Base-by-base conservation (phyloP, 257 asterid species). In the Avicennia marina region DNA sequence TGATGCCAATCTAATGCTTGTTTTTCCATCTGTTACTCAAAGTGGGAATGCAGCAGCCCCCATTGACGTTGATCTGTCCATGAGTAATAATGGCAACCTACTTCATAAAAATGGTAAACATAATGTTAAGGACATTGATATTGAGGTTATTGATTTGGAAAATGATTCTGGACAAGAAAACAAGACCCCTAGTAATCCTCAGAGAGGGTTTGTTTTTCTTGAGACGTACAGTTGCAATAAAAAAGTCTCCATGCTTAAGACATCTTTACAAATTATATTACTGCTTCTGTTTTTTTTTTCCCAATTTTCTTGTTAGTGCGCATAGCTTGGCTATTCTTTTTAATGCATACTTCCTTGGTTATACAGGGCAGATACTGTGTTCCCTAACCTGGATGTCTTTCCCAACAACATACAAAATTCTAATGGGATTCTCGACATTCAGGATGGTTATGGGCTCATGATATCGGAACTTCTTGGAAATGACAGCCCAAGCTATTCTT, bases 121-220 rank as follows among this genome's bases (percentile, higher is more conserved):
- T 48, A 76, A 71, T 51, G 34, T 64, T 59, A 67, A 53, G 41
- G 75, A 78, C 27, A 81, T 71, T 68, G 84, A 74, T 56, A 81
- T 91, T 46, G 98, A 85, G 81, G 81, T 93, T 79, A 93, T 93
- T 58, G 98, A 93, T 80, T 74, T 89, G 81, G 98, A 93, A 45
- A 79, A 72, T 67, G 95, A 93, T 76, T 80, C 89, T 58, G 65
- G 65, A 7, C 85, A 62, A 56, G 95, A 83, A 36, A 82, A 81
- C 73, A 68, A 65, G 63, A 69, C 74, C 52, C 70, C 74, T 39
- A 60, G 69, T 56, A 69, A 69, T 70, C 66, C 83, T 20, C 81
- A 77, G 63, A 76, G 78, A 71, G 85, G 93, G 98, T 84, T 66
- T 15, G 53, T 16, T 43, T 43, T 4, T 59, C 29, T 36, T 36